A percentile compares a stretch with the other conserved stretches of the same genome.
phyloP scores from a whole-genome alignment of 495 filamentous ascomycete species.

The Penicillium soppii region DNA sequence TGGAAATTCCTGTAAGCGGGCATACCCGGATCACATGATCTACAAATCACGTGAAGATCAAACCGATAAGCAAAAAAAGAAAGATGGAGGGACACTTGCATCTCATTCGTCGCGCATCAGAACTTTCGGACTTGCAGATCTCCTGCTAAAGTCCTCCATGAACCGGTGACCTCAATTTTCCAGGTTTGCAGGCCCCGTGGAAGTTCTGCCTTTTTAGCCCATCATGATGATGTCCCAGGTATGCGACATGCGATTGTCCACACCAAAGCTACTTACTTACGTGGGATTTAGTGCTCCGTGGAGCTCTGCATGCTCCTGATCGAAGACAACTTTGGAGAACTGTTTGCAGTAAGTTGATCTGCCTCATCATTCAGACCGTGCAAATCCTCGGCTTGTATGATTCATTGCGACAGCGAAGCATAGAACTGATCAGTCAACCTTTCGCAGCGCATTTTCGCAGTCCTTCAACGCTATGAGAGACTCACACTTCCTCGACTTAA shows the following conservation, averaged over 20 bases:
- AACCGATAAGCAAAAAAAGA: conserved; percentile 38
- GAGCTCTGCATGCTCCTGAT: conserved; percentile 91
- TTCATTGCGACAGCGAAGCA: background rate
- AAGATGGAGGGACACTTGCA: conserved; percentile 3
- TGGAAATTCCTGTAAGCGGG: background rate
- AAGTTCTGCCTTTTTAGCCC: conserved; percentile 54
- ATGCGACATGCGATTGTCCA: conserved; percentile 17
- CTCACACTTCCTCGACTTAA: conserved; percentile 65
- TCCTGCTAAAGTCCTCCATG: conserved; percentile 28
- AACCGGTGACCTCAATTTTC: conserved; percentile 62
- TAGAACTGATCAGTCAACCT: conserved; percentile 4
- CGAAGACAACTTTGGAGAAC: conserved; percentile 81
- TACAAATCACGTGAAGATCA: conserved; percentile 27
- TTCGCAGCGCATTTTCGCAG: conserved; percentile 71
- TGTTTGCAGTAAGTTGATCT: conserved; percentile 74
- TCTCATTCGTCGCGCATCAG: conserved; percentile 2
- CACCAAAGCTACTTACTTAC: conserved; percentile 14
- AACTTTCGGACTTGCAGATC: conserved; percentile 2
- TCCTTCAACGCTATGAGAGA: conserved; percentile 73
- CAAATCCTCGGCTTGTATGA: background rate
- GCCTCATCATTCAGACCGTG: background rate
- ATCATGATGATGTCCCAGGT: conserved; percentile 61
- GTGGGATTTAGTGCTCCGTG: conserved; percentile 54
- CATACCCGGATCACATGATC: conserved; percentile 29
- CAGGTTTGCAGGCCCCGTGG: conserved; percentile 58